A percentile compares a stretch with the other conserved stretches of the same genome.
Evolutionary conservation across 73 alveolate genomes (phyloP).

Genomic region (Paramecium tetraurelia): DNA sequence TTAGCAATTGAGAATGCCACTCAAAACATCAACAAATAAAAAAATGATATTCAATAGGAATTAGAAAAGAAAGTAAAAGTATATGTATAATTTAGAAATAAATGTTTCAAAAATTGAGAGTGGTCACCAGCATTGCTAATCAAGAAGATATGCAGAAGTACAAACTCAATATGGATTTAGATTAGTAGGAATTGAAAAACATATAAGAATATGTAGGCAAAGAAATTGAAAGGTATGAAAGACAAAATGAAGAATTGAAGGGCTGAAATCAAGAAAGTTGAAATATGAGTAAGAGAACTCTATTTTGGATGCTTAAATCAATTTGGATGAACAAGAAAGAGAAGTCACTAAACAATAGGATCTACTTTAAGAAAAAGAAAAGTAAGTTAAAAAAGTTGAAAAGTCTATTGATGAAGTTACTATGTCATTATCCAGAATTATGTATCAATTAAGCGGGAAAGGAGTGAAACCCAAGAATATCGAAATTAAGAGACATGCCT

Average conservation of each 20-base stretch:
- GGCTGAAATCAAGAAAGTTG: background rate
- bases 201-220: background rate
- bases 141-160: background rate
- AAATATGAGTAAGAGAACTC: background rate
- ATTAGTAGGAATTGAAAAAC: background rate
- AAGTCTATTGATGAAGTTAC: conserved; percentile 26
- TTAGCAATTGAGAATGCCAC: background rate
- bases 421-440: background rate
- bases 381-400: conserved; percentile 18
- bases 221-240: background rate
- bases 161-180: conserved; percentile 2
- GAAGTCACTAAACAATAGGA: background rate
- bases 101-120: background rate
- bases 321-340: background rate
- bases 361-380: background rate
- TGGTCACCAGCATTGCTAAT: background rate
- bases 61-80: background rate
- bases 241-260: background rate
- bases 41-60: background rate
- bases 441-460: background rate
- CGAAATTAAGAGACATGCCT: background rate
- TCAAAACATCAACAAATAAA: background rate
- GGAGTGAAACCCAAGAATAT: background rate
- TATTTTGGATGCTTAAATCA: background rate
- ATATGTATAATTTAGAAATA: background rate